Evolutionary conservation across 2,329 filamentous ascomycete species (phyloP), one percentile per base, ranked within the genome.

Genomic region (Amauroascus niger): DNA sequence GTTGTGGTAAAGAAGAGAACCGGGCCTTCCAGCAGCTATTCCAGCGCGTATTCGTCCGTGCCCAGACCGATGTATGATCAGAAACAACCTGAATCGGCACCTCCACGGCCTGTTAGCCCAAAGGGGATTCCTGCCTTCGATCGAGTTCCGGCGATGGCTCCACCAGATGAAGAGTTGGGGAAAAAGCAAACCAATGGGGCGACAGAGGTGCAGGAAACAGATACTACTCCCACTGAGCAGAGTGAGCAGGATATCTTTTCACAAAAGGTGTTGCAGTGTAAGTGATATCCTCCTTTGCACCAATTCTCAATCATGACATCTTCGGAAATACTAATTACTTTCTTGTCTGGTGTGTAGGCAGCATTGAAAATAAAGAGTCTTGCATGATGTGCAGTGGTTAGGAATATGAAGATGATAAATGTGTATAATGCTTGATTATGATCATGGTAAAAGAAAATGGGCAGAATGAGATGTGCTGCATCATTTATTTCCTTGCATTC

Each of bases 301-400:
- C 18, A 6, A 16, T 16, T 18, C 3, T 6, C 35, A 39, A 8
- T 18, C n/a, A 39, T 39, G 4, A 11, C 5, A 6, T 9, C 20
- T 40, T 20, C 9, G 2, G 6, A 40, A 18, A 4, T 24, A 11
- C 20, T 22, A 47, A 47, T 73, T 65, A 76, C 35, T 32, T 41
- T 49, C 49, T 33, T 47, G 54, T 26, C 43, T 11, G 5, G 40
- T 14, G 26, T 41, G 63, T 56, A 86, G 83, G 83, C 78, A 96
- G 90, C 74, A 97, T 98, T 70, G 90, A 97, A 68, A 96, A 97
- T 76, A 88, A 86, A 62, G 93, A 98, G 69, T 79, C 85, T 46
- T 98, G 93, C 69, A 69, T 95, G 60, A 97, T 98, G 93, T 98
- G 93, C 83, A 94, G 88, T 73, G 91, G 90, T 76, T 97, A 80